A percentile compares a stretch with the other conserved stretches of the same genome.
phyloP scores from a whole-genome alignment of 2,329 filamentous ascomycete species.

The Metarhizium humberi region DNA sequence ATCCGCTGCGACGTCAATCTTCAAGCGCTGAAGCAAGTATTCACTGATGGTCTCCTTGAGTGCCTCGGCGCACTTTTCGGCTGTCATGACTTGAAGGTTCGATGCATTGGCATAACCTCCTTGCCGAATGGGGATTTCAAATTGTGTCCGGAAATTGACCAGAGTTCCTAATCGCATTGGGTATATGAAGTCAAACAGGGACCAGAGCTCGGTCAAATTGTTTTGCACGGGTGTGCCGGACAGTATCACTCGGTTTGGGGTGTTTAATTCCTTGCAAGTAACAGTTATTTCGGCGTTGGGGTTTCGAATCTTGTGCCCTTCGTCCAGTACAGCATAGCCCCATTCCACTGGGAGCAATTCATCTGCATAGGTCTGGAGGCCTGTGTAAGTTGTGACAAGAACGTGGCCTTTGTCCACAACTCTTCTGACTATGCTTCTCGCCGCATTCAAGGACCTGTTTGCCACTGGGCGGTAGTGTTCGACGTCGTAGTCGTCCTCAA shows the following conservation, averaged over 20 bases:
- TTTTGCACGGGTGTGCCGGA: constrained; percentile 98
- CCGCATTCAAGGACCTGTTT: constrained; percentile 42
- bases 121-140: constrained; percentile 86
- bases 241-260: constrained; percentile 81
- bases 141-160: constrained; percentile 81
- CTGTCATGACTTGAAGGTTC: constrained; percentile 88
- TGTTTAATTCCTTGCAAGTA: constrained; percentile 87
- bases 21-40: constrained; percentile 85
- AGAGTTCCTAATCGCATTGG: constrained; percentile 91
- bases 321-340: constrained; percentile 90
- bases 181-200: constrained; percentile 93
- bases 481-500: constrained; percentile 43
- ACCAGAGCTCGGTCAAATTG: constrained; percentile 91
- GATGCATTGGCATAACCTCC: constrained; percentile 94
- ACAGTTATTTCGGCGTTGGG: constrained; percentile 92
- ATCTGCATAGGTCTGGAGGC: constrained; percentile 84
- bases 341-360: constrained; percentile 76
- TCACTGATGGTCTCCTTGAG: constrained; percentile 90
- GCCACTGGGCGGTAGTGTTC: constrained; percentile 29
- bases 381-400: constrained; percentile 90
- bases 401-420: constrained; percentile 83
- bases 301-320: constrained; percentile 97
- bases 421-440: constrained; percentile 70
- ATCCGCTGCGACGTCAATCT: constrained; percentile 87
- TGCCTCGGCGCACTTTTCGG: constrained; percentile 86